These are phyloP conservation scores for Silene latifolia DNA, from an alignment of 148 eudicot species.

Conservation along the genomic window DNA sequence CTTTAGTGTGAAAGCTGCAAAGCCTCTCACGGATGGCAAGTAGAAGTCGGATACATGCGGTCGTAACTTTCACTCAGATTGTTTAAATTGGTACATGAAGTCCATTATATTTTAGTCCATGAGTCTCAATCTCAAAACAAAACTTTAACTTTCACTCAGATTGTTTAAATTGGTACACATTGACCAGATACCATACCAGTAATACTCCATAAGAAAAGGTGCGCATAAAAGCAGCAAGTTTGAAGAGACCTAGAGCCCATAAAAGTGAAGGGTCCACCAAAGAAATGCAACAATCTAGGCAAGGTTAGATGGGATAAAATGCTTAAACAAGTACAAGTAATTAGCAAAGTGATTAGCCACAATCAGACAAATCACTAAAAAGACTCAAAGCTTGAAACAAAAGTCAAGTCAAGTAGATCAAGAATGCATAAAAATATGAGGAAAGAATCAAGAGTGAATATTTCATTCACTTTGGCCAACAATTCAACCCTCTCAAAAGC, in stretches of 20 bases:
- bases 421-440: neutral
- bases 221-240: constrained; percentile 7
- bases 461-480: constrained; percentile 27
- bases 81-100: too few relatives aligned
- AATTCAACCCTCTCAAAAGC: constrained; percentile 14
- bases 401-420: constrained; percentile 8
- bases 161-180: neutral
- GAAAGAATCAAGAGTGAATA: constrained; percentile 33
- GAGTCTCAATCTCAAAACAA: neutral
- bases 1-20: too few relatives aligned
- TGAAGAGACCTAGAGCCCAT: constrained; percentile 9
- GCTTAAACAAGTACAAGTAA: constrained; percentile 8
- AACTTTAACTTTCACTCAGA: neutral
- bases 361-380: constrained; percentile 12
- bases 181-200: constrained; percentile 1
- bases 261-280: constrained; percentile 9
- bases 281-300: neutral
- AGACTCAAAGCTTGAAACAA: constrained; percentile 15
- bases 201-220: too few relatives aligned
- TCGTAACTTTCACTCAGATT: too few relatives aligned
- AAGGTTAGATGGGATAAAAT: neutral
- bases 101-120: neutral
- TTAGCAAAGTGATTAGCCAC: constrained; percentile 2
- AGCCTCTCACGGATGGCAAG: too few relatives aligned
- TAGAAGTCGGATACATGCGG: too few relatives aligned